These are phyloP conservation scores for Suillus clintonianus DNA, from an alignment of 768 basidiomycete genomes.

Conservation along the genomic window DNA sequence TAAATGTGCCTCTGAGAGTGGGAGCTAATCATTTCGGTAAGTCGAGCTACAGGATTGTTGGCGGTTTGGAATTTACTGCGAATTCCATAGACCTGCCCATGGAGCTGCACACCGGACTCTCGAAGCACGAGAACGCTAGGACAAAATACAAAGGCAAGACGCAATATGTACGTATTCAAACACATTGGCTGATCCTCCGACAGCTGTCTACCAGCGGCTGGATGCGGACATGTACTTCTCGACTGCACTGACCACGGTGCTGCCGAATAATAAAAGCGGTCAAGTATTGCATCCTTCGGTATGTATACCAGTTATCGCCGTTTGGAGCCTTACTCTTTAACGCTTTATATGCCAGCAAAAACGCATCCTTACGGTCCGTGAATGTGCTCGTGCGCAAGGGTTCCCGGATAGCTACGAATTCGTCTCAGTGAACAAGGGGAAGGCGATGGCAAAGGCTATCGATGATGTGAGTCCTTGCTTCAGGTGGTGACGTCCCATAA, in stretches of 20 bases:
- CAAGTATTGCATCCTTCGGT: slow-evolving; percentile 49
- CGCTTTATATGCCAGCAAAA: slow-evolving; percentile 53
- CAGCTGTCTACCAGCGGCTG: slow-evolving; percentile 60
- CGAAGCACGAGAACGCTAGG: slow-evolving; percentile 28
- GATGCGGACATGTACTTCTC: slow-evolving; percentile 54
- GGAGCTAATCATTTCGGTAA: slow-evolving; percentile 54
- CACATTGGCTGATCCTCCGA: neutral
- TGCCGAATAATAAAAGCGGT: slow-evolving; percentile 52
- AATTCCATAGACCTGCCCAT: slow-evolving; percentile 43
- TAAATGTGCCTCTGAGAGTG: slow-evolving; percentile 52
- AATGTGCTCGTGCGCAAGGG: slow-evolving; percentile 75
- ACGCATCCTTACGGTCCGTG: slow-evolving; percentile 64
- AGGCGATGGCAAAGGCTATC: slow-evolving; percentile 24
- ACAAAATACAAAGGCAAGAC: slow-evolving; percentile 28
- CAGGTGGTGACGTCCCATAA: neutral
- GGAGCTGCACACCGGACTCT: slow-evolving; percentile 39
- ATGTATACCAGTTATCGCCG: slow-evolving; percentile 12
- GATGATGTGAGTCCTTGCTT: slow-evolving; percentile 49
- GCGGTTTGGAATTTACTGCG: neutral
- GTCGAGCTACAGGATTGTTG: slow-evolving; percentile 7
- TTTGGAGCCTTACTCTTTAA: neutral
- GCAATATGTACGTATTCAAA: neutral
- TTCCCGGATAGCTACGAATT: slow-evolving; percentile 77
- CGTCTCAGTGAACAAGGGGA: slow-evolving; percentile 42
- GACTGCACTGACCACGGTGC: slow-evolving; percentile 61